These are phyloP conservation scores for Ceraceosorus guamensis DNA, from an alignment of 1,284 basidiomycete species.

Conservation along the genomic window DNA sequence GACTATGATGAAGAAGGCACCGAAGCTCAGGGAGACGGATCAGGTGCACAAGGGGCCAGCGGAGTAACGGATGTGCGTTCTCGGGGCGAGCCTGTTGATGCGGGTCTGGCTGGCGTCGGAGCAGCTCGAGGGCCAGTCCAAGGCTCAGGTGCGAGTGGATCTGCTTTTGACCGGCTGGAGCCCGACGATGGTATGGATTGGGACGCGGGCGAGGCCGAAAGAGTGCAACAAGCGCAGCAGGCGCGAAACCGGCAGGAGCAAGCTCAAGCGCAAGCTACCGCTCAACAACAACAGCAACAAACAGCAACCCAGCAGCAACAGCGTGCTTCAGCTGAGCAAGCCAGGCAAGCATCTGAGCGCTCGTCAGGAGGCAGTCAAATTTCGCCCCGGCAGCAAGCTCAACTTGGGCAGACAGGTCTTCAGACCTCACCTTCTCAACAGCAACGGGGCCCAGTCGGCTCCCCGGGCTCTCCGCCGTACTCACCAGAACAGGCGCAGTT, in stretches of 20 bases:
- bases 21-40: slow-evolving; percentile 23
- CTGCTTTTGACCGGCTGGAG: slow-evolving; percentile 48
- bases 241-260: slow-evolving; percentile 41
- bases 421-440: neutral
- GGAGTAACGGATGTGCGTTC: slow-evolving; percentile 5
- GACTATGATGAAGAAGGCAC: slow-evolving; percentile 15
- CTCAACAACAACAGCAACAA: slow-evolving; percentile 14
- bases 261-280: slow-evolving; percentile 47
- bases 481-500: too few relatives aligned
- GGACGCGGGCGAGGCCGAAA: slow-evolving; percentile 51
- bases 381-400: neutral
- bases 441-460: slow-evolving; percentile 6
- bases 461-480: too few relatives aligned
- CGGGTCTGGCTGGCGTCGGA: neutral
- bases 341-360: neutral
- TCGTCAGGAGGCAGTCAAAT: neutral
- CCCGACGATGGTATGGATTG: slow-evolving; percentile 54
- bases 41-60: slow-evolving; percentile 6
- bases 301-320: slow-evolving; percentile 11
- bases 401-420: neutral
- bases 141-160: too few relatives aligned
- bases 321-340: neutral
- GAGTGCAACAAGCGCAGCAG: slow-evolving; percentile 39
- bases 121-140: slow-evolving; percentile 4
- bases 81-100: slow-evolving; percentile 5